Base-by-base conservation (phyloP, 106 monocot species). In the Platanthera guangdongensis region DNA sequence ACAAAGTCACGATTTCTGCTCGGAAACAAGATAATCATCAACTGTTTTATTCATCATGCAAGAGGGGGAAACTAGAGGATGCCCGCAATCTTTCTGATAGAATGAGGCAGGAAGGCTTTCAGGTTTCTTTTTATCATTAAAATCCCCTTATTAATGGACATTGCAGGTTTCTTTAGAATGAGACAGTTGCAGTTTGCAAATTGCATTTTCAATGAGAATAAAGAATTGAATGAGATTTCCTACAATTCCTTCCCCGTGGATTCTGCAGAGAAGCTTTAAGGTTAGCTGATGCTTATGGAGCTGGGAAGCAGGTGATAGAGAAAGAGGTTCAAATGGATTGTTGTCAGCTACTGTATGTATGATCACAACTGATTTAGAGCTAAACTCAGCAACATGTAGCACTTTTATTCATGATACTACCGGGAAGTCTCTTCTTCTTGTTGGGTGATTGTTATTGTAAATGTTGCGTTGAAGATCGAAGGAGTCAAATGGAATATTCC, bases 131-230 rank as follows among this genome's bases (percentile, higher is more conserved):
- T 71, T 93, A 93, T 68, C 87, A 89, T 13, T 97, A 93, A 69
- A 97, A 89, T 93, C 91, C 96, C 52, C 74, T 97, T 53, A 91
- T 97, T 30, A 87, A 89, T 77, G 96, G 91, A 30, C 83, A 91
- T 71, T 91, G 96, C 62, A 86, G 79, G 52, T 39, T 39, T 39
- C 39, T 39, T 39, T 39, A 39, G 74, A 51, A 52, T 93, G 87
- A n/a, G 78, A 78, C 81, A 87, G 18, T 91, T 97, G 79, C 81
- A 87, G 18, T 91, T 97, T 67, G 86, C 87, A 4, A 75, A 87
- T 75, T 83, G 80, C 70, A 72, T 97, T 30, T 76, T 78, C 7
- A 82, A 71, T 22, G 78, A 81, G 10, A 32, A 79, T 76, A 25
- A 53, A 18, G 67, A 53, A 55, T 49, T 93, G 72, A 97, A 97